Base-by-base conservation (phyloP, 108 stramenopile species). In the Hondaea fermentalgiana region DNA sequence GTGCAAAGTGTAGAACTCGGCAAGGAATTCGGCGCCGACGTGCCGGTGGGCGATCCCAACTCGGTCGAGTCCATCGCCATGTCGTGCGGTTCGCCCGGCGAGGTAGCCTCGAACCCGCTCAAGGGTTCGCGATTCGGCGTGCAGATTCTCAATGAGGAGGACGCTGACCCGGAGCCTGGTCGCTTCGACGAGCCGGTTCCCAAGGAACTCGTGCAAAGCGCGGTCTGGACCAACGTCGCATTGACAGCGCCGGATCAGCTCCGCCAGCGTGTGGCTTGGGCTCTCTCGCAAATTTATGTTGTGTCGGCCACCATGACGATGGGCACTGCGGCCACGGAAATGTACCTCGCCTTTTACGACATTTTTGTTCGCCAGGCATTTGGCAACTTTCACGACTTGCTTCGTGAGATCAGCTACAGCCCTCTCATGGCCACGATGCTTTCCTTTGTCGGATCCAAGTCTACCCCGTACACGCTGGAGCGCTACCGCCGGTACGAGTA, bases 321-420 rank as follows among this genome's bases (percentile, higher is more conserved):
- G 42, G 57, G 58, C 35, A 29, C 60, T 8, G 58, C 47, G 12
- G 51, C 90, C 10, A 90, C 90, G 43, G 94, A 95, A 59, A 59
- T 87, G 4, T 92, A 91, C 69, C 17, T 91, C 44, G 72, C 60
- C 4, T 95, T 90, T 76, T 95, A 94, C 87, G 95, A 95, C 55
- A 94, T 95, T 35, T 91, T 94, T 60, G 90, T 95, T 5, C 90
- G 95, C 57, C 92, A 95, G 89, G 95, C 95, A 5, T 96, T 96
- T 90, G 95, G 95, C 58, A 96, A 94, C 88, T 95, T 94, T 72
- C 72, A 90, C 43, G 94, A 96, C 72, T 88, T 95, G 12, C 88
- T 96, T 17, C 91, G 91, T 10, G 96, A 96, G 72, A 94, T 96
- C 57, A 71, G 94, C 19, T 94, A 91, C 89, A 92, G 87, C 60